Evolutionary conservation across 2,329 filamentous ascomycete genomes (phyloP).

Genomic region (Phaeosphaeria sp.): DNA sequence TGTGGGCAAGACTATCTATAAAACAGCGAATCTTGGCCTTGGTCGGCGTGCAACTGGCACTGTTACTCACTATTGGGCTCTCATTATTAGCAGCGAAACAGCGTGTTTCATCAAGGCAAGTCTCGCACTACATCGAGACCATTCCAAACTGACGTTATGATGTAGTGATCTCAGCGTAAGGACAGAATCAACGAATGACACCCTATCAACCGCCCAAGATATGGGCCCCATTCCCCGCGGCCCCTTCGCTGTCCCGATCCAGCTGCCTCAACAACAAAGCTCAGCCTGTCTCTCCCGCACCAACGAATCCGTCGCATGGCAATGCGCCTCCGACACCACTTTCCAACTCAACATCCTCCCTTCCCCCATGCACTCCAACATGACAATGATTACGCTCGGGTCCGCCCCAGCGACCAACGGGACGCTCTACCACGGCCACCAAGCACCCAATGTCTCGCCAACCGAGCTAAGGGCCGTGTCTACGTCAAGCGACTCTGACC

Average conservation of each 20-base stretch:
- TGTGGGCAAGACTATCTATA: conserved; percentile 28
- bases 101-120: conserved; percentile 13
- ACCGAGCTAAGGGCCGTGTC: conserved; percentile 9
- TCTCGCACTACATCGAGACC: background rate
- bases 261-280: conserved; percentile 28
- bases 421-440: conserved; percentile 25
- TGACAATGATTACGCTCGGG: conserved; percentile 23
- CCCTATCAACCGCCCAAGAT: background rate
- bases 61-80: conserved; percentile 24
- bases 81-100: conserved; percentile 18
- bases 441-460: conserved; percentile 19
- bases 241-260: conserved; percentile 26
- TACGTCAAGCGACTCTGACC: background rate
- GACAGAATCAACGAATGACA: conserved; percentile 3
- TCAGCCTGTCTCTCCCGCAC: conserved; percentile 32
- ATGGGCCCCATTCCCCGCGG: conserved; percentile 22
- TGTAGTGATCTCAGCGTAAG: conserved; percentile 4
- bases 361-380: conserved; percentile 8
- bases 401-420: conserved; percentile 5
- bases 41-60: conserved; percentile 24
- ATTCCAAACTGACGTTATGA: background rate
- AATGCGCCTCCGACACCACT: conserved; percentile 23
- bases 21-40: conserved; percentile 29
- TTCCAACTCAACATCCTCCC: conserved; percentile 31
- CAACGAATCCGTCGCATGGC: conserved; percentile 35